Base-by-base conservation (phyloP, 1,139 yeast species). In the Blastobotrys buckinghamii region DNA sequence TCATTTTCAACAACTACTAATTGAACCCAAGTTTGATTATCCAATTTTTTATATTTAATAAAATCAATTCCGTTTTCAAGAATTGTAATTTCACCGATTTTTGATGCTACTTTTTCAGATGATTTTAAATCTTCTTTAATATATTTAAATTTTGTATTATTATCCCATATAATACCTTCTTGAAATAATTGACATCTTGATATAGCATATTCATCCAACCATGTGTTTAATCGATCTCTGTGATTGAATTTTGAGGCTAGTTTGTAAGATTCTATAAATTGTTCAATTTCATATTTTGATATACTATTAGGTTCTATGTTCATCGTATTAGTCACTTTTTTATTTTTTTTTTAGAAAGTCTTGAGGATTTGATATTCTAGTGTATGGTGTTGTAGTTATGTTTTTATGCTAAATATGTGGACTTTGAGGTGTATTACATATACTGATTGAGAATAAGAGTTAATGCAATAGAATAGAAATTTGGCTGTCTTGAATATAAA, bases 81-180 rank as follows among this genome's bases (percentile, higher is more conserved):
- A n/a, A 27, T 24, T 8, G 20, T 34, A 2, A 37, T 35, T 13
- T 13, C 24, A 6, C 39, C 15, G 35, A 22, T 26, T 19, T 16
- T 34, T 10, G 16, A 10, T 12, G 35, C 45, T 15, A 30, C 38
- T 9, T 2, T 2, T 13, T 42, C 45, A n/a, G 19, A 26, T 17
- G 7, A 13, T n/a, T 29, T 16, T 17, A 35, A 37, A 16, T 37
- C 16, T 29, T 3, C 13, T 19, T 39, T 13, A 27, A 44, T 33
- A 32, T 32, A 12, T 27, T 45, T 30, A 41, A 48, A 42, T 36
- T 38, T 44, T 6, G 48, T 19, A 22, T 15, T 8, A 15, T 34
- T 29, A 36, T 45, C 47, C 51, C 51, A 48, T 2, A 44, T 27
- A 16, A 41, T 30, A 27, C 51, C 51, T 9, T 19, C 35, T 17